Conservation (phyloP, 2,329 filamentous ascomycete genomes). For the Monosporascus sp. region DNA sequence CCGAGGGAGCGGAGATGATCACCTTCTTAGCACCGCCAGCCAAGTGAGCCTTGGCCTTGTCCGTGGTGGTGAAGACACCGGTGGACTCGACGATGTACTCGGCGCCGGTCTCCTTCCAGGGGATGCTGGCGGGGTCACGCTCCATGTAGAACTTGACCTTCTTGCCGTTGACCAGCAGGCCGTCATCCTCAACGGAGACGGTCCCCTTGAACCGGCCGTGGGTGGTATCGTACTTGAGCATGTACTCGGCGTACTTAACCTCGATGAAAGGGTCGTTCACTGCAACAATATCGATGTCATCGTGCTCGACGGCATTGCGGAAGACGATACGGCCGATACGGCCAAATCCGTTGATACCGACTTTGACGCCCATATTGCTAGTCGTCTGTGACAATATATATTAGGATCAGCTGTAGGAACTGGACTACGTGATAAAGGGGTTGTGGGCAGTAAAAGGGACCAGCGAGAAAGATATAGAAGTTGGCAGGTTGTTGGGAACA, state of each 20-base stretch:
- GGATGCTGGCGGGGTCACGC: slow-evolving; percentile 84
- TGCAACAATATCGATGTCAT: slow-evolving; percentile 86
- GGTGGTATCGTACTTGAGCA: slow-evolving; percentile 99
- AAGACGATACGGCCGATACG: slow-evolving; percentile 99
- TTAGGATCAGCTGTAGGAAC: not conserved
- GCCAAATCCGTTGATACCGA: slow-evolving; percentile 99
- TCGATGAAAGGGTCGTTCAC: slow-evolving; percentile 99
- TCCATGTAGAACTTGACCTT: slow-evolving; percentile 90
- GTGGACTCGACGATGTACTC: slow-evolving; percentile 97
- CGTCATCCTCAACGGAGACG: slow-evolving; percentile 63
- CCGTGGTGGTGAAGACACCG: slow-evolving; percentile 97
- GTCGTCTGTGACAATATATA: not conserved
- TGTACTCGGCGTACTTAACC: slow-evolving; percentile 95
- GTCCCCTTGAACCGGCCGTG: slow-evolving; percentile 96
- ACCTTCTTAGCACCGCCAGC: slow-evolving; percentile 98
- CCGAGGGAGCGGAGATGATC: slow-evolving; percentile 85
- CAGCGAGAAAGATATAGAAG: not conserved
- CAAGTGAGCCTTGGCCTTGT: slow-evolving; percentile 92
- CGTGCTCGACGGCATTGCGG: slow-evolving; percentile 91
- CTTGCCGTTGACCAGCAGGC: slow-evolving; percentile 90
- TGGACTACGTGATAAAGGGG: not conserved
- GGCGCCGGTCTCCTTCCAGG: slow-evolving; percentile 82
- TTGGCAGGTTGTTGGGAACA: not conserved
- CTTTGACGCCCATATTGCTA: slow-evolving; percentile 59
- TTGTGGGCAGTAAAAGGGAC: not conserved